phyloP scores from a whole-genome alignment of 169 alveolate species.

The Pseudocohnilembus persalinus region DNA sequence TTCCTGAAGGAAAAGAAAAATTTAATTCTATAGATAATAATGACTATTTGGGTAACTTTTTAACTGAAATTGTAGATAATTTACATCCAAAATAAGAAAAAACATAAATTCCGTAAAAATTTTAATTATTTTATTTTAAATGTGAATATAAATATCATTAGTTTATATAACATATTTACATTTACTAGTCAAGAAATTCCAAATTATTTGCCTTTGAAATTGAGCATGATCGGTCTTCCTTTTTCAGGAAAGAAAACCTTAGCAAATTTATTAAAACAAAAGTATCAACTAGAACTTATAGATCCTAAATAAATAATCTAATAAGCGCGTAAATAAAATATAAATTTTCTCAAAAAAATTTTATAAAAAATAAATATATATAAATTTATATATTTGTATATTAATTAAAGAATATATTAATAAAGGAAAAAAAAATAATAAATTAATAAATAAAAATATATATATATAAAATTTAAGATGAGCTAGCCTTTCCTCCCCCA shows the following conservation, averaged over 20 bases:
- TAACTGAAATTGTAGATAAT: constrained; percentile 13
- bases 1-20: not conserved
- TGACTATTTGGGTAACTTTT: constrained; percentile 21
- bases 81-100: constrained; percentile 4
- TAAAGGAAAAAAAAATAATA: no score
- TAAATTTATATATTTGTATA: no score
- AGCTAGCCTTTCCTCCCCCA: constrained; percentile 24
- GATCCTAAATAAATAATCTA: constrained; percentile 4
- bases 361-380: not conserved
- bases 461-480: not conserved
- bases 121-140: no score
- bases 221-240: constrained; percentile 8
- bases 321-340: constrained; percentile 12
- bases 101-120: not conserved
- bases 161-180: not conserved
- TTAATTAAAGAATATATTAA: no score
- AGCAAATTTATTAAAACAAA: not conserved
- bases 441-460: no score
- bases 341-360: not conserved
- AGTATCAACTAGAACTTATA: constrained; percentile 6
- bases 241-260: constrained; percentile 16
- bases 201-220: constrained; percentile 18
- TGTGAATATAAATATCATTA: not conserved
- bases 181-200: constrained; percentile 1
- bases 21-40: constrained; percentile 5